These are phyloP conservation scores for Bonia amplexicaulis DNA, from an alignment of 176 grass and related monocot species.

Conservation along the genomic window DNA sequence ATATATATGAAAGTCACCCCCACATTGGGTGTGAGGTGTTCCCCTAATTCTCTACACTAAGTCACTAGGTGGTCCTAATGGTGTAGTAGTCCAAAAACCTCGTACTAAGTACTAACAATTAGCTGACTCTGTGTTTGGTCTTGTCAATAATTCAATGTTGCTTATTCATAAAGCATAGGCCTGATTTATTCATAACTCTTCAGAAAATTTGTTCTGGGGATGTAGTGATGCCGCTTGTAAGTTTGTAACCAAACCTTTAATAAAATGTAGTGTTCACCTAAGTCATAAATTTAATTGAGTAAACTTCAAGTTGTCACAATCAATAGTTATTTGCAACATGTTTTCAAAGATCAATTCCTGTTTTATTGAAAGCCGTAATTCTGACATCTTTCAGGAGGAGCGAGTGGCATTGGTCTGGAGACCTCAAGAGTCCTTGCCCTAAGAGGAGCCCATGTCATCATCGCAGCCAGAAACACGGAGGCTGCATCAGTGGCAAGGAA, in stretches of 20 bases:
- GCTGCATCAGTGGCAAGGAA: slow-evolving; percentile 67
- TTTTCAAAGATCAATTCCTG: not conserved
- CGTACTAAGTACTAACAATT: not conserved
- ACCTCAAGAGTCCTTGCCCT: slow-evolving; percentile 83
- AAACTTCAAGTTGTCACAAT: slow-evolving; percentile 1
- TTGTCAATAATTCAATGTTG: not conserved
- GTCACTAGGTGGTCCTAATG: not conserved
- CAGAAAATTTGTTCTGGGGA: not conserved
- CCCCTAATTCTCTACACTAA: too few species aligned
- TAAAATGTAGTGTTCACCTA: not conserved
- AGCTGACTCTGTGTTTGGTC: not conserved
- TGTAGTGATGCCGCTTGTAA: not conserved
- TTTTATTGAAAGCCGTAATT: not conserved
- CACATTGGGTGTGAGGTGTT: too few species aligned
- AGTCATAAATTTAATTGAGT: not conserved
- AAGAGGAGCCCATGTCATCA: slow-evolving; percentile 84
- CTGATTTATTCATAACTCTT: not conserved
- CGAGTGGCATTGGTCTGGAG: slow-evolving; percentile 89
- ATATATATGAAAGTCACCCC: too few species aligned
- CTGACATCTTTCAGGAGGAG: slow-evolving; percentile 50
- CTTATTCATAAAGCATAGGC: not conserved
- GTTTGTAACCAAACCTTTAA: not conserved
- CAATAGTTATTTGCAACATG: not conserved
- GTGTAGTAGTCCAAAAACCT: not conserved
- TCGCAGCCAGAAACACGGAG: slow-evolving; percentile 89